Evolutionary conservation across 192 early-diverging fungal genomes (phyloP).

Genomic region (Backusella mclennaniae): DNA sequence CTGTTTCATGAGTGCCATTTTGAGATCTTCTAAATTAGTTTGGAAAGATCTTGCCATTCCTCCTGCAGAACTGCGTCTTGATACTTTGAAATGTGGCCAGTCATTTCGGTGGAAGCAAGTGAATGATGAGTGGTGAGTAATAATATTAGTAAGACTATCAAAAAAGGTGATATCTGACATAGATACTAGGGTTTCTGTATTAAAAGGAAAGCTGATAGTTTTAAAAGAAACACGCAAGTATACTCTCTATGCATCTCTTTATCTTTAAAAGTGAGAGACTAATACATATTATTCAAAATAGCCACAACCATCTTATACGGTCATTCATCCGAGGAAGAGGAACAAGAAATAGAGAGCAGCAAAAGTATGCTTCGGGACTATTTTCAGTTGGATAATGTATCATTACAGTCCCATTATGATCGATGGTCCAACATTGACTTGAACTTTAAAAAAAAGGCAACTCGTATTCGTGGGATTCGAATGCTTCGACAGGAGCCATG

Average conservation of each 20-base stretch:
- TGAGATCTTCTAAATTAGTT: conserved; percentile 8
- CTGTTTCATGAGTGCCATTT: neutral
- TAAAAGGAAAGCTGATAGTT: conserved; percentile 57
- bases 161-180: neutral
- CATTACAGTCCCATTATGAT: conserved; percentile 54
- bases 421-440: conserved; percentile 59
- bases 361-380: conserved; percentile 67
- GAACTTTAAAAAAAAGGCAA: conserved; percentile 64
- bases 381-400: conserved; percentile 74
- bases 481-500: conserved; percentile 81
- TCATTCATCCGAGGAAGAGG: conserved; percentile 12
- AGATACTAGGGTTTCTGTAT: conserved; percentile 41
- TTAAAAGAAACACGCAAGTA: conserved; percentile 59
- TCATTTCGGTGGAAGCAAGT: conserved; percentile 86
- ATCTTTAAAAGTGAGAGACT: neutral
- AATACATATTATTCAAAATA: neutral
- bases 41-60: conserved; percentile 53
- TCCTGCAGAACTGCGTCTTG: conserved; percentile 70
- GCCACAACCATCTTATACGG: conserved; percentile 26
- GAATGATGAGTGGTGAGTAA: conserved; percentile 53
- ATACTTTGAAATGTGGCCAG: conserved; percentile 88
- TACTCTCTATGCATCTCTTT: neutral
- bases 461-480: conserved; percentile 63
- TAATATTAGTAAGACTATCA: neutral
- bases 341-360: conserved; percentile 26